A percentile compares a stretch with the other conserved stretches of the same genome.
phyloP scores from a whole-genome alignment of 148 eudicot genomes.

The Salicornia ramosissima region DNA sequence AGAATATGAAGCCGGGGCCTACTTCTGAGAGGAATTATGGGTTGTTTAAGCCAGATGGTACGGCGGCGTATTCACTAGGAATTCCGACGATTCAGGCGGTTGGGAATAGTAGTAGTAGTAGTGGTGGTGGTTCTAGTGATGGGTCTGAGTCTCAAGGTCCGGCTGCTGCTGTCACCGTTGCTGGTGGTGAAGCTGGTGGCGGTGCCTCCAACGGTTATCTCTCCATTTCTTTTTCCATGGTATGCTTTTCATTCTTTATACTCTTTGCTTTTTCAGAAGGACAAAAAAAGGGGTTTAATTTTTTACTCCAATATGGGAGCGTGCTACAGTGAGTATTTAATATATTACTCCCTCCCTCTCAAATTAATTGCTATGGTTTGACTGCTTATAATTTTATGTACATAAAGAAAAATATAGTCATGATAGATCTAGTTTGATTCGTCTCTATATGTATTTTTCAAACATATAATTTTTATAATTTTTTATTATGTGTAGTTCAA shows the following conservation, averaged over 20 bases:
- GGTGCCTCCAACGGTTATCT: slow-evolving; percentile 55
- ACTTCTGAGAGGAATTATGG: slow-evolving; percentile 91
- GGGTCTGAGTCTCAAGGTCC: slow-evolving; percentile 5
- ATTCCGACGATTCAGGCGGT: slow-evolving; percentile 27
- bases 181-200: background rate
- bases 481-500: too few species aligned
- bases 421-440: too few species aligned
- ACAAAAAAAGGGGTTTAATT: too few species aligned
- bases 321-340: too few species aligned
- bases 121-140: slow-evolving; percentile 10
- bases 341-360: too few species aligned
- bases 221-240: slow-evolving; percentile 58
- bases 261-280: too few species aligned
- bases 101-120: slow-evolving; percentile 24
- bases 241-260: slow-evolving; percentile 22
- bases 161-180: slow-evolving; percentile 21
- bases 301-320: too few species aligned
- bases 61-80: slow-evolving; percentile 65
- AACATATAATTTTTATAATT: too few species aligned
- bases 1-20: slow-evolving; percentile 92
- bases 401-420: too few species aligned
- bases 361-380: too few species aligned
- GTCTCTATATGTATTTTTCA: too few species aligned
- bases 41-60: slow-evolving; percentile 79
- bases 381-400: too few species aligned